These are phyloP conservation scores for Eucalyptus curtisii DNA, from an alignment of 345 rosid genomes.

Conservation along the genomic window DNA sequence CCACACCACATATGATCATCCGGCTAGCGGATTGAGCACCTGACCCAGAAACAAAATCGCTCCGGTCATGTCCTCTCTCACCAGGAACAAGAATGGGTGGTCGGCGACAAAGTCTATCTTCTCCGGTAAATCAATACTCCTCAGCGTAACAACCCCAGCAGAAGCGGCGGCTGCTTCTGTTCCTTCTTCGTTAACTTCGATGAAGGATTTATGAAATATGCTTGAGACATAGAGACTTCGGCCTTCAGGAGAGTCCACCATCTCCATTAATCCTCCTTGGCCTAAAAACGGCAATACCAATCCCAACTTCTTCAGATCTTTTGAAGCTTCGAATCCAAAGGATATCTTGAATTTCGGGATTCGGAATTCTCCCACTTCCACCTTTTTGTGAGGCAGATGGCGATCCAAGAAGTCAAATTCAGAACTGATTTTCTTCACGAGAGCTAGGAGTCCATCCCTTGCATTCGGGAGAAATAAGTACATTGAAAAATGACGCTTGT, in stretches of 20 bases:
- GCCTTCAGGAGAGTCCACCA: constrained; percentile 2
- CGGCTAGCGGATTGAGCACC: not conserved
- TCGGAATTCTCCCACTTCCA: not conserved
- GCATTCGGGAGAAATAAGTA: constrained; percentile 67
- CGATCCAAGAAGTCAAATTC: not conserved
- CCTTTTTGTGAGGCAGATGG: not conserved
- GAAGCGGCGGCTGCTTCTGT: constrained; percentile 7
- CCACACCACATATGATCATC: not conserved
- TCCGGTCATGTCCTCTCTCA: constrained; percentile 1
- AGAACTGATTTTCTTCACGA: not conserved
- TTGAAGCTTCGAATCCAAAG: constrained; percentile 1
- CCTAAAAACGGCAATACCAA: not conserved
- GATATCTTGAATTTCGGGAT: constrained; percentile 7
- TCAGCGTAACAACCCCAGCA: not conserved
- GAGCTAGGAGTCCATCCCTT: not conserved
- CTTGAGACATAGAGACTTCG: not conserved
- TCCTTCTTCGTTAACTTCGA: constrained; percentile 5
- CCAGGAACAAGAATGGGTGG: constrained; percentile 2
- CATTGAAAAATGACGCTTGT: constrained; percentile 60
- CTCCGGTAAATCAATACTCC: not conserved
- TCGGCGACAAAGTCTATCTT: not conserved
- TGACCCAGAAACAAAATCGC: not conserved
- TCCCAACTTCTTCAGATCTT: not conserved
- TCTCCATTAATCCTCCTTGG: constrained; percentile 1
- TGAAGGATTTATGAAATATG: constrained; percentile 6